Evolutionary conservation across 306 rosid species (phyloP), one percentile per base, ranked within the genome.

Genomic region (Sechiopsis laciniata): DNA sequence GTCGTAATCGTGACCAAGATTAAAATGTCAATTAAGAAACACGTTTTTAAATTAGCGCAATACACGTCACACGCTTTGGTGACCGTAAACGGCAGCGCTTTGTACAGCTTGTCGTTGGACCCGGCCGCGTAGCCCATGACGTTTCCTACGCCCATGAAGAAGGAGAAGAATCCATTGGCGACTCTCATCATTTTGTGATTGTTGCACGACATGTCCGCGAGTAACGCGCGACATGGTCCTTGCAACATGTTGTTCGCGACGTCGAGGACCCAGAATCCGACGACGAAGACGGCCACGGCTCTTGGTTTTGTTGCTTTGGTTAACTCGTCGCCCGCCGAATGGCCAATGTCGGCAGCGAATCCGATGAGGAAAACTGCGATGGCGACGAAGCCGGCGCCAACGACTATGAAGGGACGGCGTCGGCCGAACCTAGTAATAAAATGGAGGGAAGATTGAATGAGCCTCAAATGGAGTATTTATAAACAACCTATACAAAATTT

Each of bases 131-230:
- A 91, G 0, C 97, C 96, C 0, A 91, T 82, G 3, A 91, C 87
- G 73, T 91, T 91, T 0, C 97, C 96, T 7, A 89, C 87, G 0
- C 91, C 97, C 94, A 89, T 89, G 80, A 91, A 91, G 84, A 91
- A 91, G 0, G 97, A 87, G 86, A 74, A 91, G 22, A 84, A 71
- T 0, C 85, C 82, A 71, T 90, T 90, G 0, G 97, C 78, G 1
- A 58, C 69, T 0, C 91, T 75, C 54, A 87, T 93, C 55, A 75
- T 88, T 0, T 60, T 76, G 1, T 81, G 83, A 78, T 88, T 73
- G 1, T 17, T n/a, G 4, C 35, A 42, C 0, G 72, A 79, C 1
- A 79, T 26, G 8, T 79, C 82, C 5, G 78, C 79, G 8, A 79
- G 9, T 9, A 79, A 7, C 10, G 82, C 82, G 8, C 79, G 45